Percentiles rank a stretch among this genome's conserved stretches.
These are phyloP conservation scores for Starmerella sirachaensis DNA, from an alignment of 805 yeast genomes.

Conservation along the genomic window DNA sequence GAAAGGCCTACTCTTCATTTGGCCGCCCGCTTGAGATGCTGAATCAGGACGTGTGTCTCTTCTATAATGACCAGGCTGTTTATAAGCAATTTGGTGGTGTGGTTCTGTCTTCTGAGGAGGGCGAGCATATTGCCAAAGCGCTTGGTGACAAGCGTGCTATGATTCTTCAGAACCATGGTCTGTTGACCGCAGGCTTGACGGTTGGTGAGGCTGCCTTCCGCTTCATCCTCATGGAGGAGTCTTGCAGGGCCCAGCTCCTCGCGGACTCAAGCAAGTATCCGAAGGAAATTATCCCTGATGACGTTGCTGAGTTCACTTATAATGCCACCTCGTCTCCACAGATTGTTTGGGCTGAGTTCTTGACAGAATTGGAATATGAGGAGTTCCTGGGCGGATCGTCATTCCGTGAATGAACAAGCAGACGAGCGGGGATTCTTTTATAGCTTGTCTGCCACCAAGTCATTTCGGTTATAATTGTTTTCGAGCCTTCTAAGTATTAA, in stretches of 20 bases:
- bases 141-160: slow-evolving; percentile 44
- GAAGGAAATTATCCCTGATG: slow-evolving; percentile 41
- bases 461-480: neutral
- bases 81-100: slow-evolving; percentile 67
- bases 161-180: slow-evolving; percentile 62
- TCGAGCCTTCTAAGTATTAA: no score
- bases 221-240: slow-evolving; percentile 49
- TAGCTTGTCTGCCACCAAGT: no score
- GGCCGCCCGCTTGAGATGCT: slow-evolving; percentile 64
- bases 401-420: slow-evolving; percentile 12
- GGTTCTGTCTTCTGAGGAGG: slow-evolving; percentile 56
- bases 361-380: slow-evolving; percentile 18
- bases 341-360: slow-evolving; percentile 54
- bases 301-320: slow-evolving; percentile 56
- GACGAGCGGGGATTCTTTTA: no score
- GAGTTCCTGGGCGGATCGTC: slow-evolving; percentile 14
- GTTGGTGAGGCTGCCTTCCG: slow-evolving; percentile 66
- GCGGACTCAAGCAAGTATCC: slow-evolving; percentile 44
- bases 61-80: slow-evolving; percentile 56
- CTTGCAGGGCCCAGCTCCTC: slow-evolving; percentile 53
- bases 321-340: slow-evolving; percentile 53
- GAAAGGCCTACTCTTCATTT: slow-evolving; percentile 54
- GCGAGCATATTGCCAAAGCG: slow-evolving; percentile 47
- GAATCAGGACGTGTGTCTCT: slow-evolving; percentile 62
- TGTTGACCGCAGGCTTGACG: slow-evolving; percentile 55